These are phyloP conservation scores for Penicillium sp. DNA, from an alignment of 2,329 filamentous ascomycete species.

Conservation along the genomic window DNA sequence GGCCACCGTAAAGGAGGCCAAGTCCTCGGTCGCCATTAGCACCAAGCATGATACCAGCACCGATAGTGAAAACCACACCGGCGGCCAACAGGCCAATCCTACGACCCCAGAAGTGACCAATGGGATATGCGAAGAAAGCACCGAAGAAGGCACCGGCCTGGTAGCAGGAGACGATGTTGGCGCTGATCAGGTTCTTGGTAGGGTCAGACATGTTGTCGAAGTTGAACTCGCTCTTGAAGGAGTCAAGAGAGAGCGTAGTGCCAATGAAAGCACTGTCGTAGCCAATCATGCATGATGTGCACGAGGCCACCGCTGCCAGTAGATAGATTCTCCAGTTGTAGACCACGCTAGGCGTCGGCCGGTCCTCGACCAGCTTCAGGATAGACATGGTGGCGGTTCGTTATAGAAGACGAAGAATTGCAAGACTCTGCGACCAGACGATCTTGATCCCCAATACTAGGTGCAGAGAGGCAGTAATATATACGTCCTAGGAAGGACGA, in stretches of 20 bases:
- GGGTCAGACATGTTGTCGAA: slow-evolving; percentile 50
- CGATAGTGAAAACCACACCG: slow-evolving; percentile 63
- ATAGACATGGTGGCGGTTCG: slow-evolving; percentile 35
- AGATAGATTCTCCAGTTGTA: slow-evolving; percentile 62
- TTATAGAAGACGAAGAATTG: not conserved
- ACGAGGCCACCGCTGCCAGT: slow-evolving; percentile 54
- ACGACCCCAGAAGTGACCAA: slow-evolving; percentile 66
- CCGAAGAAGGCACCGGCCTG: slow-evolving; percentile 84
- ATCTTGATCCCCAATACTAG: slow-evolving; percentile 8
- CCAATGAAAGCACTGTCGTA: slow-evolving; percentile 76
- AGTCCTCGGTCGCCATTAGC: slow-evolving; percentile 61
- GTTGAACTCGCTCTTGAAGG: slow-evolving; percentile 67
- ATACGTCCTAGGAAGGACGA: slow-evolving; percentile 5
- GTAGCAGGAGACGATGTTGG: slow-evolving; percentile 78
- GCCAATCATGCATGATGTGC: slow-evolving; percentile 58
- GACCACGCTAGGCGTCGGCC: slow-evolving; percentile 56
- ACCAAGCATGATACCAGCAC: slow-evolving; percentile 70
- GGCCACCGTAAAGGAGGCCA: slow-evolving; percentile 58
- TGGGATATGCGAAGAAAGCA: slow-evolving; percentile 65
- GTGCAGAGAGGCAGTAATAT: slow-evolving; percentile 11
- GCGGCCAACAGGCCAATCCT: slow-evolving; percentile 63
- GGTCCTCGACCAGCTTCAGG: slow-evolving; percentile 42
- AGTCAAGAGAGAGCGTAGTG: slow-evolving; percentile 67
- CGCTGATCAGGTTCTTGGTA: slow-evolving; percentile 55
- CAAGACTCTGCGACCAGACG: not conserved